Conservation (phyloP, 2,329 filamentous ascomycete genomes). For the Ophiognomonia clavigignenti-juglandacearum region DNA sequence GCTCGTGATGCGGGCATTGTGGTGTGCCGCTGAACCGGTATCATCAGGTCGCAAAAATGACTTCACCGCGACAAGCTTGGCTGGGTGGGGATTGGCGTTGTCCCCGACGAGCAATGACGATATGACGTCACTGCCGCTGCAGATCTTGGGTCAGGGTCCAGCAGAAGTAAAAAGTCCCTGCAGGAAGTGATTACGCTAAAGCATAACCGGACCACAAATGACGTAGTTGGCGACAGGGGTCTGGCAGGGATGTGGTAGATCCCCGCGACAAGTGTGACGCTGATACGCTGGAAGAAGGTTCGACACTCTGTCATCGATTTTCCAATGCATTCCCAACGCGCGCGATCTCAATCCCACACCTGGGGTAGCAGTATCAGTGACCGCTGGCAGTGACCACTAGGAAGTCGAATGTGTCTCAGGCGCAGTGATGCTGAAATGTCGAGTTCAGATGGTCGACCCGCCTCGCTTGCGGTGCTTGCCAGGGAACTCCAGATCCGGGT, state of each 20-base stretch:
- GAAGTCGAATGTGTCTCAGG: neutral
- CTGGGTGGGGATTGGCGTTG: slow-evolving; percentile 6
- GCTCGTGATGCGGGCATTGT: neutral
- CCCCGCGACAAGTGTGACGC: neutral
- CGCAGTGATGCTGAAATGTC: neutral
- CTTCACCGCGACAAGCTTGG: neutral
- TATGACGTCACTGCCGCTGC: slow-evolving; percentile 6
- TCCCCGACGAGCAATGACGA: slow-evolving; percentile 2
- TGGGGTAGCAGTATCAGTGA: neutral
- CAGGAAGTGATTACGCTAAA: slow-evolving; percentile 5
- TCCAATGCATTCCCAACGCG: neutral
- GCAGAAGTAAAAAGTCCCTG: neutral
- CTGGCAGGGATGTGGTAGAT: neutral
- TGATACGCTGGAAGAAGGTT: neutral
- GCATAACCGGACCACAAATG: neutral
- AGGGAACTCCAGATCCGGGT: slow-evolving; percentile 81
- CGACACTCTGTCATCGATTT: neutral
- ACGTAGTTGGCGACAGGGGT: neutral
- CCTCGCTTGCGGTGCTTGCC: slow-evolving; percentile 49
- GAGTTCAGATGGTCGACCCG: slow-evolving; percentile 16
- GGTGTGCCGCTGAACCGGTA: no score
- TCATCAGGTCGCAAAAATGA: no score
- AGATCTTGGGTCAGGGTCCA: slow-evolving; percentile 7
- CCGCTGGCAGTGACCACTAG: neutral
- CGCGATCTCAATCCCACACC: neutral